Conservation (phyloP, 1,139 yeast species). For the Meyerozyma sp. region DNA sequence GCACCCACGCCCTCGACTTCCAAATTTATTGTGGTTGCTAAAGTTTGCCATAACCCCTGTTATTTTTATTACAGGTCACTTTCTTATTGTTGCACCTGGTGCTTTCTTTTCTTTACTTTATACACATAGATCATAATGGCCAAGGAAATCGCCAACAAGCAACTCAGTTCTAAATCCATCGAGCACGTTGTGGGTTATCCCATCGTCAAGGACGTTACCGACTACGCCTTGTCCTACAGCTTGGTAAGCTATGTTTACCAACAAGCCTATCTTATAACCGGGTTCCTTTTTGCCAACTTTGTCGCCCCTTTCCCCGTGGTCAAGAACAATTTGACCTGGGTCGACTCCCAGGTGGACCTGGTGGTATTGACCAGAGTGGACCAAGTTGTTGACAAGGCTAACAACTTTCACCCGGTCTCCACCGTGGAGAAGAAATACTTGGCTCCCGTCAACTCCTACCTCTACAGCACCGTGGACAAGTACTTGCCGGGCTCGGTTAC, state of each 20-base stretch:
- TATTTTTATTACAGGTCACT: neutral
- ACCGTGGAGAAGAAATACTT: slow-evolving; percentile 20
- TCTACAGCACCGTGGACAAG: slow-evolving; percentile 24
- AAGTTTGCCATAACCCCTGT: neutral
- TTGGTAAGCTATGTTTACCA: slow-evolving; percentile 19
- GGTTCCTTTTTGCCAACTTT: slow-evolving; percentile 15
- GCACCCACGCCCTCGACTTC: neutral
- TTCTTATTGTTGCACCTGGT: neutral
- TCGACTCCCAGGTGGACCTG: slow-evolving; percentile 25
- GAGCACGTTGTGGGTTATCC: slow-evolving; percentile 31
- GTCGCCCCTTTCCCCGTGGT: slow-evolving; percentile 19
- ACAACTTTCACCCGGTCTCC: slow-evolving; percentile 11
- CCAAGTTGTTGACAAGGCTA: slow-evolving; percentile 12
- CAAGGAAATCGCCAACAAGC: slow-evolving; percentile 9
- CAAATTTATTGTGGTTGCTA: neutral
- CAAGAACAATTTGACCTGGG: slow-evolving; percentile 17
- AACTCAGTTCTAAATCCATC: slow-evolving; percentile 30
- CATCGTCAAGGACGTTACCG: slow-evolving; percentile 17
- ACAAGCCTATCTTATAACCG: slow-evolving; percentile 11
- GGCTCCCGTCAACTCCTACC: slow-evolving; percentile 24
- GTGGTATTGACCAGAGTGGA: slow-evolving; percentile 21
- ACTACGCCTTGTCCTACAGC: slow-evolving; percentile 22
- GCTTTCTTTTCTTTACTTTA: neutral
- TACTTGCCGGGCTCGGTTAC: slow-evolving; percentile 24
- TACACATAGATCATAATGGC: slow-evolving; percentile 1